Conservation (phyloP, 345 rosid genomes). For the rapeseed (Brassica napus) region DNA sequence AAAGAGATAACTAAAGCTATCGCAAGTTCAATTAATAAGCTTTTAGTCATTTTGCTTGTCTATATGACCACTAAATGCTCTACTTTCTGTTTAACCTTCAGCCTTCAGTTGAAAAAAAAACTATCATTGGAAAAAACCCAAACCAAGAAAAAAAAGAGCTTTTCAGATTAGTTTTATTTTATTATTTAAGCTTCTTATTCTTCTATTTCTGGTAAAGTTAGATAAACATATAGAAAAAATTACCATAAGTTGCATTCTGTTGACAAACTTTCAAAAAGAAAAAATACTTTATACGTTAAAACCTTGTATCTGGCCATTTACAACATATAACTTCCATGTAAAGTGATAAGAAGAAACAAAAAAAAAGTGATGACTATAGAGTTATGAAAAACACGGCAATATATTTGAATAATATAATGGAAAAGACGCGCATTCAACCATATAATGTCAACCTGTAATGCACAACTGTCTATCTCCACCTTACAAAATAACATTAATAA, state of each 20-base stretch:
- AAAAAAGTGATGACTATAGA: neutral
- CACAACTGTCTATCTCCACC: conserved; percentile 45
- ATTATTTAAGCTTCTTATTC: neutral
- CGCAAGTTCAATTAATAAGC: neutral
- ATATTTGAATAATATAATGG: conserved; percentile 21
- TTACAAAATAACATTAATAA: neutral
- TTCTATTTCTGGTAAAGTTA: conserved; percentile 14
- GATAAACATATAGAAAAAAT: neutral
- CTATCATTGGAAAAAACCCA: neutral
- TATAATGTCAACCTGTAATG: conserved; percentile 37
- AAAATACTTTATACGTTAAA: neutral
- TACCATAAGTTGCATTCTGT: neutral
- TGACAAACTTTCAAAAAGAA: too few relatives aligned
- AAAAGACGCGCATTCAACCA: conserved; percentile 38
- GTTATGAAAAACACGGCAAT: conserved; percentile 30
- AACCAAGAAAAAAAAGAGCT: too few relatives aligned
- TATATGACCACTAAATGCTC: neutral
- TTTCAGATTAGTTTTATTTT: neutral
- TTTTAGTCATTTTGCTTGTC: neutral
- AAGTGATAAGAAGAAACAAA: neutral
- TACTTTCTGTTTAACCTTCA: neutral
- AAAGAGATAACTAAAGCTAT: neutral
- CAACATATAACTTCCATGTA: conserved; percentile 16
- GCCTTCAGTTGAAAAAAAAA: neutral
- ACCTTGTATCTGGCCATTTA: neutral